These are phyloP conservation scores for Linum lewisii DNA, from an alignment of 345 rosid genomes.

Conservation along the genomic window DNA sequence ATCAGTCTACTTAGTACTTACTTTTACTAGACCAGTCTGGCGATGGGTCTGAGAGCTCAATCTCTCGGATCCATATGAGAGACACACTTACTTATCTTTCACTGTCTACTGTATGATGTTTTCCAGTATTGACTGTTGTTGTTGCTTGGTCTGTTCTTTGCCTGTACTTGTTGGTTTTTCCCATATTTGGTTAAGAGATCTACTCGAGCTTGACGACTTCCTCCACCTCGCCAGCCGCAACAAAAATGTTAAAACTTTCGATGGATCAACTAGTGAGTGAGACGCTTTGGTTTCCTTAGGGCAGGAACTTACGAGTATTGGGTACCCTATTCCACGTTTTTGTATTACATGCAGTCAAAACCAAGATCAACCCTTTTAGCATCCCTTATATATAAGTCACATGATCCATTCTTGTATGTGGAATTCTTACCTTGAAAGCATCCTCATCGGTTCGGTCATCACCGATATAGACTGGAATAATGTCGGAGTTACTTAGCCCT, in stretches of 20 bases:
- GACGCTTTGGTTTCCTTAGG: constrained; percentile 38
- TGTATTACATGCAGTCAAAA: constrained; percentile 21
- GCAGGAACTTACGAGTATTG: constrained; percentile 30
- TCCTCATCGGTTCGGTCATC: constrained; percentile 50
- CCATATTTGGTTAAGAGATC: constrained; percentile 19
- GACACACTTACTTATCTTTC: neutral
- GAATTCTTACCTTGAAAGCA: constrained; percentile 32
- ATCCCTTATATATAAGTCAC: no score
- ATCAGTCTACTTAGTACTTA: no score
- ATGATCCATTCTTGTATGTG: neutral
- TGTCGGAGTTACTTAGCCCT: constrained; percentile 31
- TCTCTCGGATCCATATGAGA: no score
- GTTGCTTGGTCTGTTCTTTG: no score
- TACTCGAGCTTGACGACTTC: constrained; percentile 17
- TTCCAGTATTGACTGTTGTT: neutral
- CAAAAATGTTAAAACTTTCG: constrained; percentile 27
- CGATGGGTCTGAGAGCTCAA: no score
- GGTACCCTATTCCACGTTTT: constrained; percentile 29
- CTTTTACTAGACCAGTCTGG: no score
- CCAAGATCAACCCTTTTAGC: no score
- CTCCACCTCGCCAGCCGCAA: constrained; percentile 30
- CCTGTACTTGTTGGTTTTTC: neutral
- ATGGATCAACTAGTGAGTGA: constrained; percentile 33
- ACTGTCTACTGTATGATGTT: neutral
- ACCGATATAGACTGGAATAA: constrained; percentile 43